phyloP scores from a whole-genome alignment of 352 stramenopile species.

The Phytopythium helicoides region DNA sequence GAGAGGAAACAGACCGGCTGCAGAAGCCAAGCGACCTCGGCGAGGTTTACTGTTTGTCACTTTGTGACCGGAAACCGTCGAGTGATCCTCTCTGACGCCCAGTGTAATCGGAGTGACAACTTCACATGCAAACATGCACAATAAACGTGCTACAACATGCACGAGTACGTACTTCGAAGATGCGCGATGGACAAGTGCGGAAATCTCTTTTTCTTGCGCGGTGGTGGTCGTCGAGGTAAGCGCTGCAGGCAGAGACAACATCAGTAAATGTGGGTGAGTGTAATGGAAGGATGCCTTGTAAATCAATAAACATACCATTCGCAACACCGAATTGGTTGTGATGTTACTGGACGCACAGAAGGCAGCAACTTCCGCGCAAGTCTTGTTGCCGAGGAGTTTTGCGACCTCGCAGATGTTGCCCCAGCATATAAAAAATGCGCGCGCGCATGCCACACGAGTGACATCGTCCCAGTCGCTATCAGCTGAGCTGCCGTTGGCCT shows the following conservation, averaged over 20 bases:
- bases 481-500: conserved; percentile 44
- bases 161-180: conserved; percentile 55
- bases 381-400: conserved; percentile 61
- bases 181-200: conserved; percentile 55
- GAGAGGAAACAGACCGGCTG: conserved; percentile 23
- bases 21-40: conserved; percentile 6
- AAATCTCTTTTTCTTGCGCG: conserved; percentile 60
- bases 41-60: conserved; percentile 41
- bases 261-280: conserved; percentile 1
- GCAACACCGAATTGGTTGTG: conserved; percentile 48
- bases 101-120: conserved; percentile 65
- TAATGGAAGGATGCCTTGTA: too few relatives aligned
- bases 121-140: conserved; percentile 6
- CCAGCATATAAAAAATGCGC: conserved; percentile 60
- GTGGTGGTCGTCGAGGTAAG: conserved; percentile 21
- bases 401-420: conserved; percentile 83
- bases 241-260: conserved; percentile 5
- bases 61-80: conserved; percentile 40
- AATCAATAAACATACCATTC: conserved; percentile 28
- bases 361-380: conserved; percentile 68
- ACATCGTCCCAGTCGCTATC: conserved; percentile 49
- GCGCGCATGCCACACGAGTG: conserved; percentile 46
- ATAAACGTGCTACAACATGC: conserved; percentile 7
- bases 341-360: conserved; percentile 69
- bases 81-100: conserved; percentile 26